Evolutionary conservation across 768 basidiomycete species (phyloP).

Genomic region (Harrya chromipes): DNA sequence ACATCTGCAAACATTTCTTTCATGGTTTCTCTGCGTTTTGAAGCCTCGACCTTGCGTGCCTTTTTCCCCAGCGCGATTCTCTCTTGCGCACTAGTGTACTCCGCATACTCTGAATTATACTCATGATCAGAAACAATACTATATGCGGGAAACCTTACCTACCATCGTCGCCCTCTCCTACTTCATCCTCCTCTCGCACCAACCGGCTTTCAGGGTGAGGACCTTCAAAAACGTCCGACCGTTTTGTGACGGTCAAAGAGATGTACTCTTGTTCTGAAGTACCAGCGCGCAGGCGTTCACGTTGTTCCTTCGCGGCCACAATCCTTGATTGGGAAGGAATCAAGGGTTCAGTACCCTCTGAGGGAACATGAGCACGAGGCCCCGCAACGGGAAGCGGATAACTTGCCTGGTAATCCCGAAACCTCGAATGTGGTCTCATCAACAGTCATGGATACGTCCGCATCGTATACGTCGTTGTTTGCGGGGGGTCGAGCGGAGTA

Average conservation of each 20-base stretch:
- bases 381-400: background rate
- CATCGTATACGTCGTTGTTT: slow-evolving; percentile 43
- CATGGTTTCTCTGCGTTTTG: slow-evolving; percentile 65
- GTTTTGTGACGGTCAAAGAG: slow-evolving; percentile 65
- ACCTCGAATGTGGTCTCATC: slow-evolving; percentile 39
- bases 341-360: slow-evolving; percentile 39
- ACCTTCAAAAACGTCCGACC: slow-evolving; percentile 52
- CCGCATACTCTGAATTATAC: slow-evolving; percentile 63
- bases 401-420: slow-evolving; percentile 32
- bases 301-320: slow-evolving; percentile 67
- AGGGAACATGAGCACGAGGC: slow-evolving; percentile 3
- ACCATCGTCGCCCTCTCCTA: slow-evolving; percentile 90
- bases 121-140: slow-evolving; percentile 6
- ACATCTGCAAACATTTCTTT: slow-evolving; percentile 80
- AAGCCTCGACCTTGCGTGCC: slow-evolving; percentile 66
- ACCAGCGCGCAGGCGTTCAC: slow-evolving; percentile 60
- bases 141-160: slow-evolving; percentile 18
- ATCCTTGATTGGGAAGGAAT: slow-evolving; percentile 76
- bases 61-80: slow-evolving; percentile 85
- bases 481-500: slow-evolving; percentile 48
- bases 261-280: slow-evolving; percentile 68
- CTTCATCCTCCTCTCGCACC: slow-evolving; percentile 81
- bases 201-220: slow-evolving; percentile 85
- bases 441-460: slow-evolving; percentile 44
- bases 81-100: slow-evolving; percentile 85